Evolutionary conservation across 2,329 filamentous ascomycete species (phyloP), one percentile per base, ranked within the genome.

Genomic region (Stachybotrys echinatus): DNA sequence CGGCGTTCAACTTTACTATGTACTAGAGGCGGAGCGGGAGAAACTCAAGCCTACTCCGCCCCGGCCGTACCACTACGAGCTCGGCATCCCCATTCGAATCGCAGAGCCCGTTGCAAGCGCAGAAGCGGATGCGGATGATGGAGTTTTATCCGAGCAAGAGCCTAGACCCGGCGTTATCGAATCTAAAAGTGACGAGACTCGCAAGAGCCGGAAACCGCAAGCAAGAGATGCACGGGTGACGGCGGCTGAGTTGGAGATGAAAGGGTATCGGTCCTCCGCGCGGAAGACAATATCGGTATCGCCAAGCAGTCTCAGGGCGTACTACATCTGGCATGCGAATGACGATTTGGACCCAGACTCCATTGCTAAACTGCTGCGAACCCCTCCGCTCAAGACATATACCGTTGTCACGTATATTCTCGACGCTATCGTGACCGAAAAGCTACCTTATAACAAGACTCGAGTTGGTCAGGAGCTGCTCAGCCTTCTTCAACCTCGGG

Each of bases 21-120:
- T 79, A 1, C 72, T 96, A 42, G 85, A 96, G 50, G 70, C 79
- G 46, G 81, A 87, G 58, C 77, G 92, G 17, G 74, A 80, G 57
- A 71, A 73, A 6, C 72, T 96, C 53, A 68, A 80, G 12, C 90
- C 90, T 2, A 77, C 71, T 3, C 92, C 92, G 5, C 87, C 88
- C 4, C 74, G 80, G 6, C 90, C 91, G 1, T 75, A 78, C 17
- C 77, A 83, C 57, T 84, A 80, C 4, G 91, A 95, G 61, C 72
- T 84, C 5, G 75, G 84, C 42, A 60, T 79, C 21, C 84, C 85
- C 0, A 87, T 92, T 48, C 70, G 76, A 17, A 61, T 84, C 17
- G 74, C 76, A 5, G 50, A 49, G 18, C 53, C 18, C 22, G 39
- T 34, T 38, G 38, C 18, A 7, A n/a, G 8, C 10, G 17, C 57